A percentile compares a stretch with the other conserved stretches of the same genome.
phyloP scores from a whole-genome alignment of 331 rosid species.

The Malus hybrid region DNA sequence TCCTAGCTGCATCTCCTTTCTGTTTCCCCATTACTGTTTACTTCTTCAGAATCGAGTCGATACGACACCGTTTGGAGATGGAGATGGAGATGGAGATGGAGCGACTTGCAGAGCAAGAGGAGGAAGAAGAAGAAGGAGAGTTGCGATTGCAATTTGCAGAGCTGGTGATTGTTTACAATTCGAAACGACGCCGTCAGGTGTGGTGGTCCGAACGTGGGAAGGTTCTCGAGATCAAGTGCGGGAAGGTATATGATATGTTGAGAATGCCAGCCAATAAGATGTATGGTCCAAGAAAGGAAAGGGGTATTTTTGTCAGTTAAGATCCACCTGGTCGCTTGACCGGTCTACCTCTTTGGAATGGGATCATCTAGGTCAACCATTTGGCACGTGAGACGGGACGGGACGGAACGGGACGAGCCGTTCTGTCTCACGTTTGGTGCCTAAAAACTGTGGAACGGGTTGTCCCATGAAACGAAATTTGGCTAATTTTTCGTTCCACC shows the following conservation, averaged over 20 bases:
- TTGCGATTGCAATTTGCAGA: background rate
- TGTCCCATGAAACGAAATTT: too few species aligned
- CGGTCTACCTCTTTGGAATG: too few species aligned
- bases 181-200: background rate
- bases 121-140: background rate
- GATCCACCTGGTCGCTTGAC: too few species aligned
- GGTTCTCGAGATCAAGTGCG: background rate
- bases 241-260: background rate
- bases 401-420: too few species aligned
- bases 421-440: too few species aligned
- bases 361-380: too few species aligned
- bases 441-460: too few species aligned
- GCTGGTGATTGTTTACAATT: background rate
- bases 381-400: too few species aligned
- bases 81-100: background rate
- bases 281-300: too few species aligned
- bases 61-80: background rate
- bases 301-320: too few species aligned
- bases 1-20: slow-evolving; percentile 77
- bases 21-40: slow-evolving; percentile 54
- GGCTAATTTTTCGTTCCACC: too few species aligned
- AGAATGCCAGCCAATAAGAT: background rate
- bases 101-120: background rate
- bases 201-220: background rate
- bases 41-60: background rate